Evolutionary conservation across 257 asterid species (phyloP), one percentile per base, ranked within the genome.

Genomic region (Paraleonurus japonicus): DNA sequence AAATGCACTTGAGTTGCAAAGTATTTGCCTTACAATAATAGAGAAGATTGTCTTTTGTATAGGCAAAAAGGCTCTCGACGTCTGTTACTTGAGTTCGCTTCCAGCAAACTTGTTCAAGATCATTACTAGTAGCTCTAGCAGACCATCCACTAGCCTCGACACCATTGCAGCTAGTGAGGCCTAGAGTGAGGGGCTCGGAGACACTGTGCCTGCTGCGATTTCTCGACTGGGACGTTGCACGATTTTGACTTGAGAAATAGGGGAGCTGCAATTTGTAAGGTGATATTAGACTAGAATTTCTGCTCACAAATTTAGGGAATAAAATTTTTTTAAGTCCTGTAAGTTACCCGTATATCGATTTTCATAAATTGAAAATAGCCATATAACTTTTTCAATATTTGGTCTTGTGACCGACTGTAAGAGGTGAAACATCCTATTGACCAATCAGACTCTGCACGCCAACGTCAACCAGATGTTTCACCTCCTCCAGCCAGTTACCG

Each of bases 101-200:
- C 97, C 97, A 94, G 82, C 99, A 94, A 66, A 94, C 82, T 81
- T 85, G 88, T 67, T 86, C 89, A 53, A 72, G 75, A 72, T 77
- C 90, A 58, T 81, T 82, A 10, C 71, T 84, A 47, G 77, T 61
- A 50, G 82, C 81, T 79, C 75, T 80, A 32, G 75, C 67, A 6
- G 82, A 84, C 99, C 99, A 94, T 30, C 96, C 93, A 74, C 73
- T 76, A 5, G 92, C 88, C 43, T 73, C 68, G 7, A n/a, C 59
- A 73, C 85, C 87, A 33, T 81, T 61, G 87, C 99, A 94, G 86
- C 82, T 87, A 26, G 85, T 81, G 60, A 94, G 85, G 71, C 89
- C 81, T 70, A 89, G 60, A 64, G 76, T 45, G n/a, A 43, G 80
- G 39, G 74, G 61, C 70, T 73, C 77, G 5, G 73, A 58, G 35